Evolutionary conservation across 768 basidiomycete species (phyloP).

Genomic region (Omphalotus guepiniiformis): DNA sequence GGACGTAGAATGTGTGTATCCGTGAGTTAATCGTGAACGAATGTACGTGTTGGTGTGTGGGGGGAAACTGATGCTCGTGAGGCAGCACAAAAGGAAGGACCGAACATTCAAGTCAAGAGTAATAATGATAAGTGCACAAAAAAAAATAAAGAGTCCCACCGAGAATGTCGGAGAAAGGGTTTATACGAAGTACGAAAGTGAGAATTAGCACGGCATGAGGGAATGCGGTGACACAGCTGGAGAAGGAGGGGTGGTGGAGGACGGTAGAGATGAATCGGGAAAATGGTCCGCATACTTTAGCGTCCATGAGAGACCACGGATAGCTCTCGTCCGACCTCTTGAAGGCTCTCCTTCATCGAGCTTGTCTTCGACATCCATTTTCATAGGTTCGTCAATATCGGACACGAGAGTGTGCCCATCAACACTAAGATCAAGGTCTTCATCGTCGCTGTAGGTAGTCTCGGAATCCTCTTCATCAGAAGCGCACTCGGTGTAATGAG

Average conservation of each 20-base stretch:
- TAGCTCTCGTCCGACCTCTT: slow-evolving; percentile 6
- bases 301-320: slow-evolving; percentile 8
- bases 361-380: neutral
- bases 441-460: slow-evolving; percentile 11
- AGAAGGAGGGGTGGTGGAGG: neutral
- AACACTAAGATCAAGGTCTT: slow-evolving; percentile 4
- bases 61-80: too few relatives aligned
- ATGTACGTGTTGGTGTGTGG: too few relatives aligned
- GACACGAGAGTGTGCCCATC: slow-evolving; percentile 1
- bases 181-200: too few relatives aligned
- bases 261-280: neutral
- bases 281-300: slow-evolving; percentile 2
- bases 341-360: neutral
- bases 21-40: too few relatives aligned
- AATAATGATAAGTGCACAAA: too few relatives aligned
- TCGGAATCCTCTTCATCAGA: slow-evolving; percentile 3
- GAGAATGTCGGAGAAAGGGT: too few relatives aligned
- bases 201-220: too few relatives aligned
- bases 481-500: neutral
- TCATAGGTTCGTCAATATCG: neutral
- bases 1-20: too few relatives aligned
- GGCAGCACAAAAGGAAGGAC: too few relatives aligned
- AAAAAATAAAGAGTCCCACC: too few relatives aligned
- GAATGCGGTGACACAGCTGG: too few relatives aligned
- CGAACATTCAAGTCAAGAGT: too few relatives aligned